Evolutionary conservation across 352 stramenopile species (phyloP).

Genomic region (Phytophthora cryptogea): DNA sequence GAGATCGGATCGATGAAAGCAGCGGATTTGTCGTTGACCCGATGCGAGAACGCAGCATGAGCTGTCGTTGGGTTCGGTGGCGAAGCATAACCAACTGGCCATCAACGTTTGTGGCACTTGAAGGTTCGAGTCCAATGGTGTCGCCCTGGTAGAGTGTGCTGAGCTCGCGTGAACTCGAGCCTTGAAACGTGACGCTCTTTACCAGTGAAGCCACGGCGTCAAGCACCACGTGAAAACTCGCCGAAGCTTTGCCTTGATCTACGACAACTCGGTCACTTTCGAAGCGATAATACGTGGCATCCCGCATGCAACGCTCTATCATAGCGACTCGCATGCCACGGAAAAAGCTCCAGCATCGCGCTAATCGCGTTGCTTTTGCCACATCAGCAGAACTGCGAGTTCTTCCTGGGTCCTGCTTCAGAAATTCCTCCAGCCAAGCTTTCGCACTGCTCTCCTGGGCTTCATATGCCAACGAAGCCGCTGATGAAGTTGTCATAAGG

Average conservation of each 20-base stretch:
- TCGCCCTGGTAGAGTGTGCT: constrained; percentile 60
- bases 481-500: constrained; percentile 25
- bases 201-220: constrained; percentile 47
- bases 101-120: constrained; percentile 39
- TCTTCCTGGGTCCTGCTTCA: constrained; percentile 38
- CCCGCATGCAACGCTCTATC: constrained; percentile 54
- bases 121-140: constrained; percentile 55
- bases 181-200: constrained; percentile 44
- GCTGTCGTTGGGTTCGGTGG: constrained; percentile 24
- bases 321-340: constrained; percentile 51
- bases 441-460: constrained; percentile 40
- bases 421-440: constrained; percentile 46
- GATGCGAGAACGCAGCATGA: constrained; percentile 24
- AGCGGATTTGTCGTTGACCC: constrained; percentile 17
- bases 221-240: constrained; percentile 57
- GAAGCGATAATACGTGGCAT: constrained; percentile 43
- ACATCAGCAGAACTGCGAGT: constrained; percentile 32
- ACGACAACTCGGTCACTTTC: constrained; percentile 46
- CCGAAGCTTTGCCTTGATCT: constrained; percentile 37
- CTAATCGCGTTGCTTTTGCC: constrained; percentile 32
- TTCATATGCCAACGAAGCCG: constrained; percentile 32
- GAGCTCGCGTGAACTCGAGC: constrained; percentile 59
- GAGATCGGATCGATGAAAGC: constrained; percentile 22
- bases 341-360: constrained; percentile 56
- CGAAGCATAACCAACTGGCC: constrained; percentile 42